A percentile compares a stretch with the other conserved stretches of the same genome.
phyloP scores from a whole-genome alignment of 768 basidiomycete genomes.

The Phanerodontia chrysosporium region DNA sequence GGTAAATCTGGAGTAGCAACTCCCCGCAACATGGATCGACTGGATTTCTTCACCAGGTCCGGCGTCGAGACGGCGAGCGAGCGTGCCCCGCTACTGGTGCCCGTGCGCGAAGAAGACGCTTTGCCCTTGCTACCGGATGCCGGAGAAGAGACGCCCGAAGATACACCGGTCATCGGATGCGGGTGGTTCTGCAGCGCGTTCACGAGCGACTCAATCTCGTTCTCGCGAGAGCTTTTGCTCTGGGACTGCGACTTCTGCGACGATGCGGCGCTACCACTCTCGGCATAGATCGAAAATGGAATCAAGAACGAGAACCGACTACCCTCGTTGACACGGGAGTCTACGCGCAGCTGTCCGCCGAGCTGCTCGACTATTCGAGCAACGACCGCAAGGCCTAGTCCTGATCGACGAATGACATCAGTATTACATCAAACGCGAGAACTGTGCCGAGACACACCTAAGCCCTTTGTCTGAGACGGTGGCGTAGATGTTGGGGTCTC shows the following conservation, averaged over 20 bases:
- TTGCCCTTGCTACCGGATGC: neutral
- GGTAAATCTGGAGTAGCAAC: neutral
- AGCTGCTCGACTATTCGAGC: constrained; percentile 77
- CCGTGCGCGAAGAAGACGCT: neutral
- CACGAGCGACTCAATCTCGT: constrained; percentile 42
- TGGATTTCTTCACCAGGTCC: constrained; percentile 1
- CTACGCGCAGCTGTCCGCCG: constrained; percentile 74
- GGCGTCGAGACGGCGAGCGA: neutral
- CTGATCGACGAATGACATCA: constrained; percentile 23
- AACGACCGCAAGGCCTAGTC: constrained; percentile 76
- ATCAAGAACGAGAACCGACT: constrained; percentile 71
- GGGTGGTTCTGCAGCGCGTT: constrained; percentile 32
- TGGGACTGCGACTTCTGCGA: constrained; percentile 26
- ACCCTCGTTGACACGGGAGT: constrained; percentile 62
- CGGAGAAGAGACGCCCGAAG: neutral
- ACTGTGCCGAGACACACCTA: constrained; percentile 34
- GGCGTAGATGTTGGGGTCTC: constrained; percentile 43
- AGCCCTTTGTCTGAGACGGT: constrained; percentile 26
- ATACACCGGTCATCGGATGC: constrained; percentile 25
- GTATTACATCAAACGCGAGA: neutral
- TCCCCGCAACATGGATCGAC: neutral
- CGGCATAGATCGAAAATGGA: constrained; percentile 46
- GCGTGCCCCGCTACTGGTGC: neutral
- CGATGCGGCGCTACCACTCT: constrained; percentile 11
- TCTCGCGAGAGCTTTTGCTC: constrained; percentile 23